Percentiles rank a stretch among this genome's conserved stretches.
Evolutionary conservation across 1,284 basidiomycete genomes (phyloP).

Genomic region (Austropuccinia psidii): DNA sequence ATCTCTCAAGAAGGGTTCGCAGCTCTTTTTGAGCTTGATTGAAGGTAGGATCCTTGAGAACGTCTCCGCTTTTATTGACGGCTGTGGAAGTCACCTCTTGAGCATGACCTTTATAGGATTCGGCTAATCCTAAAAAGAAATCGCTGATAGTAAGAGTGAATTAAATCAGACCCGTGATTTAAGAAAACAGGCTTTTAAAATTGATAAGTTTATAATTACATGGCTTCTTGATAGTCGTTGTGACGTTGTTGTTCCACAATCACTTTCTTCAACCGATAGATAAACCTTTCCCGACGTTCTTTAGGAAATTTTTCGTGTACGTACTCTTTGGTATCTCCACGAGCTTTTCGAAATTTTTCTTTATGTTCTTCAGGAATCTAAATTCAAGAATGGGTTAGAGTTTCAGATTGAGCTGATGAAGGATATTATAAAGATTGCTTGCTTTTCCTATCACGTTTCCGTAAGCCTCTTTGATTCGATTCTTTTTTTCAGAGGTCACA

Average conservation of each 20-base stretch:
- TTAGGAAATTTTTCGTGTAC: conserved; percentile 74
- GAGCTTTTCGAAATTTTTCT: conserved; percentile 43
- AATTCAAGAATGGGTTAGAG: neutral
- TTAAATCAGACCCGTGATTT: neutral
- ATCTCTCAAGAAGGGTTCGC: conserved; percentile 76
- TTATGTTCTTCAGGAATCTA: conserved; percentile 47
- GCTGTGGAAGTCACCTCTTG: conserved; percentile 49
- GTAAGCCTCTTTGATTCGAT: conserved; percentile 27
- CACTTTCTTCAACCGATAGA: conserved; percentile 73
- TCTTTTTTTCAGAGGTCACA: conserved; percentile 28
- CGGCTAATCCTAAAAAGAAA: conserved; percentile 49
- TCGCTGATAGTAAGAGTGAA: conserved; percentile 45
- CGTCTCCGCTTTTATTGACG: conserved; percentile 49
- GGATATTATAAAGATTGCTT: neutral
- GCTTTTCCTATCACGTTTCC: conserved; percentile 28
- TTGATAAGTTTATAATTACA: neutral
- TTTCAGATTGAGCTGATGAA: neutral
- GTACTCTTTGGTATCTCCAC: conserved; percentile 52
- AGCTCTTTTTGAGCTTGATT: conserved; percentile 60
- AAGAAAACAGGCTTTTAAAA: neutral
- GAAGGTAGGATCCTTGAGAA: conserved; percentile 56
- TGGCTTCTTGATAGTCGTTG: conserved; percentile 66
- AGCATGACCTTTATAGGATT: conserved; percentile 66
- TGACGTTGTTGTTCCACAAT: conserved; percentile 88
- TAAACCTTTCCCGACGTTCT: conserved; percentile 72